These are phyloP conservation scores for Fusarium sp. DNA, from an alignment of 2,329 filamentous ascomycete genomes.

Conservation along the genomic window DNA sequence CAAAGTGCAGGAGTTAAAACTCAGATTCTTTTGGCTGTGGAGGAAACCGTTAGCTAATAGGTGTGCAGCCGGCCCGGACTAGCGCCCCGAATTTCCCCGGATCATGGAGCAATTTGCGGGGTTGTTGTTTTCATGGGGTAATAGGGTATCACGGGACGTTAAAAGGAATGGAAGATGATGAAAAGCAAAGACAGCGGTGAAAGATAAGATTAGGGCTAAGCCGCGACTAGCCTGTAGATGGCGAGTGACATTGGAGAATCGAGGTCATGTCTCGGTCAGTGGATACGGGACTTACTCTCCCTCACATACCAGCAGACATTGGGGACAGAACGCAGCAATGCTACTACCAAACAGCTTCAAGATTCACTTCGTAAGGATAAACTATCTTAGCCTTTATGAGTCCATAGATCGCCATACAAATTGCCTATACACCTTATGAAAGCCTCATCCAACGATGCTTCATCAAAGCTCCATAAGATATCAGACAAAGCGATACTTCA, in stretches of 20 bases:
- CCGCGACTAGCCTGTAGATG: not conserved
- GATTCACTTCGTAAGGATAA: fast-evolving
- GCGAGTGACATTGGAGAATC: not conserved
- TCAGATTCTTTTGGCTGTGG: not conserved
- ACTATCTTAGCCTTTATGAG: too few species aligned
- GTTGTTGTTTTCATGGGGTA: constrained; percentile 31
- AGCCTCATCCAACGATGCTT: fast-evolving
- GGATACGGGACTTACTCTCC: too few species aligned
- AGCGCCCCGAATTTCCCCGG: constrained; percentile 29
- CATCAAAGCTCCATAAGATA: fast-evolving
- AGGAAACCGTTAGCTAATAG: constrained; percentile 33
- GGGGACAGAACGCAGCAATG: fast-evolving
- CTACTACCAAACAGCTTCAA: not conserved
- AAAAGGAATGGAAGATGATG: not conserved
- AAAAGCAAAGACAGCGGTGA: not conserved
- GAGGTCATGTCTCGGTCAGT: not conserved
- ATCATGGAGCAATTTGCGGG: constrained; percentile 24
- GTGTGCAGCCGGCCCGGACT: constrained; percentile 14
- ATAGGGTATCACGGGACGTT: constrained; percentile 7
- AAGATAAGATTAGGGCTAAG: not conserved
- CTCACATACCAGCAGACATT: not conserved
- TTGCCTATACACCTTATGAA: not conserved
- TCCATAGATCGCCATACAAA: fast-evolving
- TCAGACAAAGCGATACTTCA: not conserved
- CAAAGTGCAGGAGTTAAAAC: constrained; percentile 3